Conservation (phyloP, 169 alveolate species). For the Plasmodium coatneyi region DNA sequence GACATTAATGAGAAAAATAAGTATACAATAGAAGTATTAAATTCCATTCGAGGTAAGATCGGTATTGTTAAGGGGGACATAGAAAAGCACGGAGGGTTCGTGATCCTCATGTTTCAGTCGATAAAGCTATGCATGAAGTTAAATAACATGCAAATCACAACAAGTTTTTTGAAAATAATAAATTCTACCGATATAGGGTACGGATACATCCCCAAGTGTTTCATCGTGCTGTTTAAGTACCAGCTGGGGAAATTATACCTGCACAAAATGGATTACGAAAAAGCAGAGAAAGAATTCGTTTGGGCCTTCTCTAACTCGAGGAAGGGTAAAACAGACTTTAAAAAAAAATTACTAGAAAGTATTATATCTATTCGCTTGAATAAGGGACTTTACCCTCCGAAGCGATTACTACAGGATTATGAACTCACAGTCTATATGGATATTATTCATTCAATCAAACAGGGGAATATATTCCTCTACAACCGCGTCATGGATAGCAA, state of each 20-base stretch:
- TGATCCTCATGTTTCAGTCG: conserved; percentile 79
- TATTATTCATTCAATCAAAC: conserved; percentile 25
- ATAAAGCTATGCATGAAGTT: conserved; percentile 79
- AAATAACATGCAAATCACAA: conserved; percentile 81
- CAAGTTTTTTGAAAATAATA: conserved; percentile 77
- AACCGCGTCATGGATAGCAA: conserved; percentile 12
- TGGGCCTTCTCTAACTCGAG: conserved; percentile 79
- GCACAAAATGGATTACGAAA: conserved; percentile 77
- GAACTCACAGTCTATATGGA: conserved; percentile 22
- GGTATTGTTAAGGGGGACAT: conserved; percentile 74
- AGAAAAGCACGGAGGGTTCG: conserved; percentile 78
- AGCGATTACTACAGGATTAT: conserved; percentile 26
- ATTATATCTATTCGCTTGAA: conserved; percentile 31
- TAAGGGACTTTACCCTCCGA: conserved; percentile 47
- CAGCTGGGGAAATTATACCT: conserved; percentile 78
- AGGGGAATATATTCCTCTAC: conserved; percentile 52
- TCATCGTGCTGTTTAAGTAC: conserved; percentile 77
- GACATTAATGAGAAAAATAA: conserved; percentile 45
- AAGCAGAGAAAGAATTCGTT: conserved; percentile 77
- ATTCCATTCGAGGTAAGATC: conserved; percentile 78
- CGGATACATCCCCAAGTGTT: conserved; percentile 68
- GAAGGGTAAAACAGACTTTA: conserved; percentile 24
- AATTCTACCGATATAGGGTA: conserved; percentile 75
- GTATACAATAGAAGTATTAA: conserved; percentile 76
- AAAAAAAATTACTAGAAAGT: conserved; percentile 29